A percentile compares a stretch with the other conserved stretches of the same genome.
phyloP scores from a whole-genome alignment of 208 protist genomes.

The Blechomonas ayalai region DNA sequence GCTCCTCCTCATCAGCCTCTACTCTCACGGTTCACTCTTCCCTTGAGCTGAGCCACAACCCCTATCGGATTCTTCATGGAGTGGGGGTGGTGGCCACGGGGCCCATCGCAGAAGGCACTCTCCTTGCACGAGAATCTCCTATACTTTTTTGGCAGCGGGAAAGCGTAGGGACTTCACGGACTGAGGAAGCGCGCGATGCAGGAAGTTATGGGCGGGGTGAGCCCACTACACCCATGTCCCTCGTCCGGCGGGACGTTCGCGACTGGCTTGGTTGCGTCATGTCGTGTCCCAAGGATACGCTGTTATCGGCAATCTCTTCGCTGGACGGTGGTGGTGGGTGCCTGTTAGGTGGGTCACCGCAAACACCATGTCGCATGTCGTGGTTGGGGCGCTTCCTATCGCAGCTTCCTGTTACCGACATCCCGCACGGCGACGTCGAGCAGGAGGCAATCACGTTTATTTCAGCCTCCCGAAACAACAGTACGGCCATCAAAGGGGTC shows the following conservation, averaged over 20 bases:
- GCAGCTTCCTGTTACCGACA: too few relatives aligned
- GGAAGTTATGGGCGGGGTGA: not conserved
- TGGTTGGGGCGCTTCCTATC: too few relatives aligned
- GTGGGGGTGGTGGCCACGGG: conserved; percentile 25
- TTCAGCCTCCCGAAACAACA: not conserved
- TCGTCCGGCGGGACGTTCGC: not conserved
- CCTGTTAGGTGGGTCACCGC: too few relatives aligned
- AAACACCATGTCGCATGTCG: too few relatives aligned
- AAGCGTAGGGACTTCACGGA: not conserved
- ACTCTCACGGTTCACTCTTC: conserved; percentile 13
- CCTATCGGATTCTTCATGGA: conserved; percentile 18
- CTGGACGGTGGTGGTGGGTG: too few relatives aligned
- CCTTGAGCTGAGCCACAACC: conserved; percentile 22
- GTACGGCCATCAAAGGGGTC: conserved; percentile 1
- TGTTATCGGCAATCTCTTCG: too few relatives aligned
- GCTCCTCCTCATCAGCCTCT: not conserved
- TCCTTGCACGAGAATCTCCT: conserved; percentile 22
- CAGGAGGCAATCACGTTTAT: not conserved
- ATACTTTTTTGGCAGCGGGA: conserved; percentile 6
- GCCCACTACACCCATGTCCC: not conserved
- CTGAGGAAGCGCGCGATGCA: not conserved
- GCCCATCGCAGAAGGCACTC: conserved; percentile 23
- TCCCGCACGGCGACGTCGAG: not conserved
- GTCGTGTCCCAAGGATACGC: conserved; percentile 3
- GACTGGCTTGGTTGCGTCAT: conserved; percentile 8